Conservation (phyloP, 176 grass and related monocot species). For the Carex littledalei region DNA sequence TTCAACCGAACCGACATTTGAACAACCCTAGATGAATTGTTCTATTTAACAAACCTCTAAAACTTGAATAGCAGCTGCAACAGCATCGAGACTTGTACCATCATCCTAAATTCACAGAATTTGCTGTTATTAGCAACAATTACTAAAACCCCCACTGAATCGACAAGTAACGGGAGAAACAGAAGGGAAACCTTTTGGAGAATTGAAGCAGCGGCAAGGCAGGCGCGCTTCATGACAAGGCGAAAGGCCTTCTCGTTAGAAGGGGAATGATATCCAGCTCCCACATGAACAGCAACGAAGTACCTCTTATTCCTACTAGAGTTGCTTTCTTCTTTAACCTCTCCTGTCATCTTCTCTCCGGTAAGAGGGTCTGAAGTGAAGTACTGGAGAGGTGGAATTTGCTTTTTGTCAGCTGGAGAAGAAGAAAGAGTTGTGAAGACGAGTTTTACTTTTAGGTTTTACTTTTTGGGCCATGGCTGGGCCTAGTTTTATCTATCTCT, state of each 20-base stretch:
- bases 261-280: slow-evolving; percentile 76
- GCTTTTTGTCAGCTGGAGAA: too few relatives aligned
- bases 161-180: not conserved
- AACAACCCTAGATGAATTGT: too few relatives aligned
- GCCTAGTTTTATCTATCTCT: too few relatives aligned
- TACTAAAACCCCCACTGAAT: not conserved
- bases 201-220: slow-evolving; percentile 51
- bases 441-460: too few relatives aligned
- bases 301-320: slow-evolving; percentile 21
- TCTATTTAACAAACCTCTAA: slow-evolving; percentile 48
- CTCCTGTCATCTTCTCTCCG: slow-evolving; percentile 13
- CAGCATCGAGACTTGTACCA: slow-evolving; percentile 71
- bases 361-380: too few relatives aligned
- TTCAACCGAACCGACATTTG: too few relatives aligned
- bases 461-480: too few relatives aligned
- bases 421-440: too few relatives aligned
- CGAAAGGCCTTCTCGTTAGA: slow-evolving; percentile 71
- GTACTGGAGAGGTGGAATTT: not conserved
- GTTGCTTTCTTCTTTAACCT: slow-evolving; percentile 10
- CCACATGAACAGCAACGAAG: slow-evolving; percentile 78
- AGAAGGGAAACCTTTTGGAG: slow-evolving; percentile 46
- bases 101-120: slow-evolving; percentile 35
- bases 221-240: slow-evolving; percentile 72
- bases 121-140: slow-evolving; percentile 8
- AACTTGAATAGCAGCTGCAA: slow-evolving; percentile 74